Conservation (phyloP, 2,329 filamentous ascomycete species). For the Zymoseptoria crescenta region DNA sequence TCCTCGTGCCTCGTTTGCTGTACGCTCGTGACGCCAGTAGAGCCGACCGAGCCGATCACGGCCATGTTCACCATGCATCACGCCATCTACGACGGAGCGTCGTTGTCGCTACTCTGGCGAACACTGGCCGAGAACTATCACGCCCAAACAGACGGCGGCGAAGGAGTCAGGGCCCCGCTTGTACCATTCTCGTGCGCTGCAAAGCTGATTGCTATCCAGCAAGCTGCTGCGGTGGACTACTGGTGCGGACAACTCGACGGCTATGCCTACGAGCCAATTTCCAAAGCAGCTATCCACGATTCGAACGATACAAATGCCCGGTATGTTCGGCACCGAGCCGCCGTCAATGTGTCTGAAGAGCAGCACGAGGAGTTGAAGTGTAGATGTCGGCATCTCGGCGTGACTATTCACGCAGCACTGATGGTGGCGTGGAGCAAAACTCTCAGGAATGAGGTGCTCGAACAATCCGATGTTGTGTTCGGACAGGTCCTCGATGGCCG, state of each 20-base stretch:
- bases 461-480: constrained; percentile 11
- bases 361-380: background rate
- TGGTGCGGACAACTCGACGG: constrained; percentile 8
- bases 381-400: constrained; percentile 4
- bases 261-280: constrained; percentile 4
- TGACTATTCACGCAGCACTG: constrained; percentile 8
- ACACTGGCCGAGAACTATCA: constrained; percentile 5
- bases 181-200: constrained; percentile 11
- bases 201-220: constrained; percentile 1
- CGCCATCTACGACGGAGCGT: constrained; percentile 15
- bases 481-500: constrained; percentile 13
- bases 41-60: background rate
- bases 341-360: background rate
- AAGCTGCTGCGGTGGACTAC: constrained; percentile 7
- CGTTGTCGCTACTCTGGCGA: constrained; percentile 9
- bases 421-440: constrained; percentile 10
- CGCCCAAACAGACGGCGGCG: background rate
- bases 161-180: background rate
- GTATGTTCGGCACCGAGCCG: background rate
- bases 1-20: constrained; percentile 1
- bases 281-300: background rate
- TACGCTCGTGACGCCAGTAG: constrained; percentile 3
- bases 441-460: background rate
- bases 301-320: background rate
- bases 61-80: constrained; percentile 12